phyloP scores from a whole-genome alignment of 495 filamentous ascomycete genomes.

The Sabuloglossum arenarium region DNA sequence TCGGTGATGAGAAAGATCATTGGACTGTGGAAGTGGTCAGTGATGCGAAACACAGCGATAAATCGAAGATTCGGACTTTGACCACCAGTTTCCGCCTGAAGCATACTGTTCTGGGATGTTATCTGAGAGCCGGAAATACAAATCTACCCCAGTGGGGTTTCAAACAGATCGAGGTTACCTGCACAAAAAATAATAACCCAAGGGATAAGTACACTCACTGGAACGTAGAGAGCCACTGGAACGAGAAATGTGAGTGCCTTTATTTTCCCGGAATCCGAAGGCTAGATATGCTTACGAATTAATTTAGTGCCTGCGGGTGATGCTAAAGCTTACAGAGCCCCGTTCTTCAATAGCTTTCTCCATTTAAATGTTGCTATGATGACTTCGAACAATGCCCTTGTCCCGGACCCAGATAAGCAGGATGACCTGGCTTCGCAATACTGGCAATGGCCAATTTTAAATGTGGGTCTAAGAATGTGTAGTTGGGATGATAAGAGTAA shows the following conservation, averaged over 20 bases:
- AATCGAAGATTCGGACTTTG: conserved; percentile 70
- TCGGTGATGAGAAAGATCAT: conserved; percentile 96
- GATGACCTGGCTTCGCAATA: conserved; percentile 91
- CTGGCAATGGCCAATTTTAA: conserved; percentile 95
- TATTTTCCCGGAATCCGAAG: not conserved
- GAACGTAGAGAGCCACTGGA: conserved; percentile 92
- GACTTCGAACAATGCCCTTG: conserved; percentile 97
- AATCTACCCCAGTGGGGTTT: conserved; percentile 98
- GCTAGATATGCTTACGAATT: conserved; percentile 5
- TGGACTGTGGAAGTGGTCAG: conserved; percentile 85
- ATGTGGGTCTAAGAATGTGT: conserved; percentile 95
- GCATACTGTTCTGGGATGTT: conserved; percentile 71
- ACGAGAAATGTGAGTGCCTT: conserved; percentile 64
- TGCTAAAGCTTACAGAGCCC: conserved; percentile 84
- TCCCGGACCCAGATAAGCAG: conserved; percentile 96
- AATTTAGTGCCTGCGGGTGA: conserved; percentile 65
- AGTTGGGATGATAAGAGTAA: conserved; percentile 76
- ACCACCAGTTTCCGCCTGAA: conserved; percentile 84
- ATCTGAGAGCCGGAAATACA: conserved; percentile 84
- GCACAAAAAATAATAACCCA: conserved; percentile 82
- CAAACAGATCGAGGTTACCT: conserved; percentile 97
- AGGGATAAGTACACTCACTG: conserved; percentile 91
- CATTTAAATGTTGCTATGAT: conserved; percentile 99
- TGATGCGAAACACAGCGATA: conserved; percentile 71
- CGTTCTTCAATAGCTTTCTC: conserved; percentile 90